A percentile compares a stretch with the other conserved stretches of the same genome.
Evolutionary conservation across 2,329 filamentous ascomycete genomes (phyloP).

Genomic region (Penicillium sp.): DNA sequence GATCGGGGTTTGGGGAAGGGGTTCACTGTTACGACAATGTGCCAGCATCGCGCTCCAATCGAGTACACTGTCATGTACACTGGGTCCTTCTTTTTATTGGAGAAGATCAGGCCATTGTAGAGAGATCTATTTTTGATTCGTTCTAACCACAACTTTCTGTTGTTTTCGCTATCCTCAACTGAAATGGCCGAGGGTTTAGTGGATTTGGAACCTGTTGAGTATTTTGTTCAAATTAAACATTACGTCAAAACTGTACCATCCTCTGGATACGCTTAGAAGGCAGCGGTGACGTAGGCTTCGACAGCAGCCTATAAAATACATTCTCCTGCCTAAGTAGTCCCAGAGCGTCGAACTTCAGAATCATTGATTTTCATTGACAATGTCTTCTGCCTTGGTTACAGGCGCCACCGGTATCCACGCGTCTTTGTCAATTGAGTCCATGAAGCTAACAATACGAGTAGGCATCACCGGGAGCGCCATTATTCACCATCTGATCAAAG

Average conservation of each 20-base stretch:
- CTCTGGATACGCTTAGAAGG: not conserved
- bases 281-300: not conserved
- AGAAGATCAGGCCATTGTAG: too few species aligned
- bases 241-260: not conserved
- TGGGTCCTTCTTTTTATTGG: too few species aligned
- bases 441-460: conserved; percentile 12
- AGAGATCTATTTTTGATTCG: too few species aligned
- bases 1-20: too few species aligned
- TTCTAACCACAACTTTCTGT: too few species aligned
- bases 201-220: not conserved
- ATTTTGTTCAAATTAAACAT: not conserved
- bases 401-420: not conserved
- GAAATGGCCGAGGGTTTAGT: not conserved
- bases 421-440: not conserved
- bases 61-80: too few species aligned
- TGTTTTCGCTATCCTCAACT: too few species aligned
- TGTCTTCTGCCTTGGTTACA: not conserved
- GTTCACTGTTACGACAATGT: too few species aligned
- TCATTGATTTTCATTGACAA: not conserved
- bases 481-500: conserved; percentile 37
- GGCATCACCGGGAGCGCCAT: conserved; percentile 44
- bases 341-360: not conserved
- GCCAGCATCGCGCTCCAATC: too few species aligned
- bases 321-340: not conserved
- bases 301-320: not conserved